Base-by-base conservation (phyloP, 148 eudicot genomes). In the Diospyros kaki region DNA sequence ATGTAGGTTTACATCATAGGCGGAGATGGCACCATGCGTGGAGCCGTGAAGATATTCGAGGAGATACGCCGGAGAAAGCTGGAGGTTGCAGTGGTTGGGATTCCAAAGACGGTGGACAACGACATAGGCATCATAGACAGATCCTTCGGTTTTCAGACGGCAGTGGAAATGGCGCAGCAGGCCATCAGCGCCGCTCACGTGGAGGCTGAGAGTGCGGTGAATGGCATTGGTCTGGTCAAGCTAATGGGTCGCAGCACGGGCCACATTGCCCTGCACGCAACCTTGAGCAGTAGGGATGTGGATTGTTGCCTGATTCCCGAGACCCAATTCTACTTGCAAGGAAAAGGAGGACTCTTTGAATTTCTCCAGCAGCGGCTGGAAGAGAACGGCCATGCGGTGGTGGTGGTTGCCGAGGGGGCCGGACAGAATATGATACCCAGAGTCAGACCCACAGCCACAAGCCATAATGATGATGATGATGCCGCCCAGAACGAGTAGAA, bases 211-310 rank as follows among this genome's bases (percentile, higher is more conserved):
- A 91, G 96, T 73, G 93, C 91, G 2, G 93, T 87, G 0, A 91
- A 89, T 38, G 91, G 96, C 54, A 86, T 91, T 17, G 96, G 96
- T 17, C 67, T 91, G 43, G 96, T 91, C n/a, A 91, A 89, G 77
- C 78, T 91, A 3, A 91, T 91, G 96, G 96, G 96, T 9, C 89
- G 96, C 7, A 87, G 89, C 82, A 89, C 96, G 0, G 96, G 96
- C 3, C 96, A 91, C 79, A 91, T 91, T 10, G 93, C 96, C 38
- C 85, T 91, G 14, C 74, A 89, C 41, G 88, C 96, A 4, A 91
- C 96, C 60, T 65, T 91, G 39, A 87, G 91, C 77, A 91, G 89
- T 78, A 91, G 93, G 1, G 93, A 91, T 40, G 96, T 91, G 17
- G 93, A 87, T 43, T 91, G 96, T 45, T 91, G 96, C 59, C 74